Conservation (phyloP, 2,329 filamentous ascomycete genomes). For the Arthroderma uncinatum region DNA sequence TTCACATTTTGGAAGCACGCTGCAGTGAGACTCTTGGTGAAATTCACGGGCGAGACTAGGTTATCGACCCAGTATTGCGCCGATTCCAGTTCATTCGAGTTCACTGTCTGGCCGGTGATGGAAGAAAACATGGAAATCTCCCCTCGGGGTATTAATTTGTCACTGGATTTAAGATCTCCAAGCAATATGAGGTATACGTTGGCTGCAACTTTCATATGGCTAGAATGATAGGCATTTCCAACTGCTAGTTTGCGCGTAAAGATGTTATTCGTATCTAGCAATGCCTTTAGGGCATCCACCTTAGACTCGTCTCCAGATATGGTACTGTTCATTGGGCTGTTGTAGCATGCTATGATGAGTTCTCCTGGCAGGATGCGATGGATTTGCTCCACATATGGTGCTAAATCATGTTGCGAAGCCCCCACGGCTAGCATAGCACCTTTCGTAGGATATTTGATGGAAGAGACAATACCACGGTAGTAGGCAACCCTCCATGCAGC, state of each 20-base stretch:
- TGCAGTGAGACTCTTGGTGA: conserved; percentile 9
- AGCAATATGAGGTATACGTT: conserved; percentile 11
- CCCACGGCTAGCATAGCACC: neutral
- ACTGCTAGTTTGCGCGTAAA: conserved; percentile 18
- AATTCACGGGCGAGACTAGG: conserved; percentile 21
- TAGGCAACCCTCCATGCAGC: conserved; percentile 19
- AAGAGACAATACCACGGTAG: conserved; percentile 14
- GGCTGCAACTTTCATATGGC: conserved; percentile 16
- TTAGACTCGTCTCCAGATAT: conserved; percentile 6
- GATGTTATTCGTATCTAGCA: conserved; percentile 16
- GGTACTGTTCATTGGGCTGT: conserved; percentile 22
- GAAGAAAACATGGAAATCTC: conserved; percentile 15
- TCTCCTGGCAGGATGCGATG: neutral
- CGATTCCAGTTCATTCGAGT: neutral
- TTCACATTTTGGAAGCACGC: neutral
- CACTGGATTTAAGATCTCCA: neutral
- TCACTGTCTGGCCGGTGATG: conserved; percentile 13
- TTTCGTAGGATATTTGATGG: neutral
- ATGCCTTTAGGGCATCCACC: conserved; percentile 24
- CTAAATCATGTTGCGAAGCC: neutral
- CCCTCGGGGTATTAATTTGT: neutral
- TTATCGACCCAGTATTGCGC: conserved; percentile 24
- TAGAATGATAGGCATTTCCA: conserved; percentile 20
- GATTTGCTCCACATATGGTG: neutral
- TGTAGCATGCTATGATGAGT: conserved; percentile 15